A percentile compares a stretch with the other conserved stretches of the same genome.
Conservation (phyloP, 2,329 filamentous ascomycete genomes). For the Septoria linicola region DNA sequence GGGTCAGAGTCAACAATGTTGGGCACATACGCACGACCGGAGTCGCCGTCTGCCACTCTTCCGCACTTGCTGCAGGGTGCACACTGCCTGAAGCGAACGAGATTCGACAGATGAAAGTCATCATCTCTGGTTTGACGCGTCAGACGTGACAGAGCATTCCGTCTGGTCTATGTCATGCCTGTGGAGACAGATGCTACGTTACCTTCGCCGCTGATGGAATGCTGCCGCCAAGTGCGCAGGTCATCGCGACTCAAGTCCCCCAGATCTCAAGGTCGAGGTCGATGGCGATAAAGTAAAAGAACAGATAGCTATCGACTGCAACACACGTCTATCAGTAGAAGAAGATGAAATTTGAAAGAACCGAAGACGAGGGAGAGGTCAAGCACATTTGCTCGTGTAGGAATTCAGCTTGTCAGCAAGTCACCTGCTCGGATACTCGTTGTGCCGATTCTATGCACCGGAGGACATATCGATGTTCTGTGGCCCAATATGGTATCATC, state of each 20-base stretch:
- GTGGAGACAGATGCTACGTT: constrained; percentile 4
- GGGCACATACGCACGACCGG: constrained; percentile 30
- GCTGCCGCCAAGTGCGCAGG: too few relatives aligned
- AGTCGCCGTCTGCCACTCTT: constrained; percentile 28
- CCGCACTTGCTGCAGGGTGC: constrained; percentile 19
- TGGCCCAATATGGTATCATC: too few relatives aligned
- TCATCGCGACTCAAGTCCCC: background rate
- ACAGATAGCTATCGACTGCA: background rate
- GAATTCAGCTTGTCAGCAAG: background rate
- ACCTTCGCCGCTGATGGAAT: constrained; percentile 7
- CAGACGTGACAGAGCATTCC: background rate
- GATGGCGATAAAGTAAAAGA: background rate
- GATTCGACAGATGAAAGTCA: constrained; percentile 21
- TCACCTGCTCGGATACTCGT: constrained; percentile 5
- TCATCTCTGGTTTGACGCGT: background rate
- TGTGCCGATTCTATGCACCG: too few relatives aligned
- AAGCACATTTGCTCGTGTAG: too few relatives aligned
- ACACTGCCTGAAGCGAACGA: constrained; percentile 11
- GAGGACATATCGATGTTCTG: too few relatives aligned
- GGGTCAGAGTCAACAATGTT: constrained; percentile 50
- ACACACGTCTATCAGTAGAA: background rate
- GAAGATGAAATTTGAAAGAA: background rate
- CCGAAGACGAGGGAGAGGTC: too few relatives aligned
- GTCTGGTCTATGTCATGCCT: too few relatives aligned
- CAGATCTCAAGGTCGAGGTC: background rate